These are phyloP conservation scores for Gyrodon lividus DNA, from an alignment of 768 basidiomycete genomes.

Conservation along the genomic window DNA sequence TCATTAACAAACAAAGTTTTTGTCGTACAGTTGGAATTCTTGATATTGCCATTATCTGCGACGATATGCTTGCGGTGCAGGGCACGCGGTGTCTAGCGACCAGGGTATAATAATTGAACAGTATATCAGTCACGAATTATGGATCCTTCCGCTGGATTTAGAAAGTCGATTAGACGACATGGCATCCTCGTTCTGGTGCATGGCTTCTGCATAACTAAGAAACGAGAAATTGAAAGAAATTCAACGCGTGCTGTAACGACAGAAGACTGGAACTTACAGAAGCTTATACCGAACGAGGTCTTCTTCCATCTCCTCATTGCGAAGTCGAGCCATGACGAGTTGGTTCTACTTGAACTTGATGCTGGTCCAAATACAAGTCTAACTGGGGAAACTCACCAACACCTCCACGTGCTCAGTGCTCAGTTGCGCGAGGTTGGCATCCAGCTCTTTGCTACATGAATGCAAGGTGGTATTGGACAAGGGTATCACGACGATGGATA, in stretches of 20 bases:
- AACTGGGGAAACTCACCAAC: conserved; percentile 43
- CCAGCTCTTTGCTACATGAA: conserved; percentile 68
- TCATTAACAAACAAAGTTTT: no score
- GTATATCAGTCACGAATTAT: conserved; percentile 9
- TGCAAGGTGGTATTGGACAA: conserved; percentile 6
- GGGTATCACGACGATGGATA: neutral
- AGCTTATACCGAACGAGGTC: conserved; percentile 95
- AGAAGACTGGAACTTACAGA: conserved; percentile 43
- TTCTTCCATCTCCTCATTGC: conserved; percentile 90
- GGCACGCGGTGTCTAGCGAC: neutral
- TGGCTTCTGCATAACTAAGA: conserved; percentile 65
- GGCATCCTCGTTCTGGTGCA: conserved; percentile 74
- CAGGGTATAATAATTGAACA: neutral
- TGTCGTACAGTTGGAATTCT: no score
- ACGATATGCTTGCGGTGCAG: neutral
- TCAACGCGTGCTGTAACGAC: neutral
- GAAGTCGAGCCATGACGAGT: conserved; percentile 83
- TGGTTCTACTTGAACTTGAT: conserved; percentile 64
- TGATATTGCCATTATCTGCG: no score
- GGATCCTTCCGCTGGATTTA: conserved; percentile 21
- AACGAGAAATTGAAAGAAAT: neutral
- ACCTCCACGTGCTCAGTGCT: conserved; percentile 81
- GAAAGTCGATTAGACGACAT: conserved; percentile 65
- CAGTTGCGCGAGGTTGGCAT: conserved; percentile 73
- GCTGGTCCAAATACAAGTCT: conserved; percentile 16